Base-by-base conservation (phyloP, 2,329 filamentous ascomycete species). In the Exophiala viscosa region DNA sequence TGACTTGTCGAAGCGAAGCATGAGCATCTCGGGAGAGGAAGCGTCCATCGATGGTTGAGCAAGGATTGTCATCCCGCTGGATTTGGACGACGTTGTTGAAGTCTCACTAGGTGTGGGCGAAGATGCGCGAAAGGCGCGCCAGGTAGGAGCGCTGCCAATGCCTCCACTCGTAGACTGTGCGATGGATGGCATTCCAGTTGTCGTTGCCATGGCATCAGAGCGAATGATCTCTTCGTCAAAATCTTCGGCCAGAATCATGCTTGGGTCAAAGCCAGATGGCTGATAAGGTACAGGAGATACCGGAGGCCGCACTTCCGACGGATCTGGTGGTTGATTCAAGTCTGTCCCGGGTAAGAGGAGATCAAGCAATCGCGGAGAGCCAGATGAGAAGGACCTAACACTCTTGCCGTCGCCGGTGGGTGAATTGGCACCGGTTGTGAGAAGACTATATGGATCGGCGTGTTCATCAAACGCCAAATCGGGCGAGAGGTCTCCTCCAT, bases 1-100 rank as follows among this genome's bases (percentile, higher is more conserved):
- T 51, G 84, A 73, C 58, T 75, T 77, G 62, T 86, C 81, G 62
- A 85, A 88, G 20, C 82, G 77, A 45, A 81, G 66, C 45, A 82
- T 78, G 17, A 87, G 70, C 73, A 82, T 80, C 58, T 87, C 84
- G 8, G 79, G 75, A 50, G 81, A 82, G 34, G 71, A 73, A 32
- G 72, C 65, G 50, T 73, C 68, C 23, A 83, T 67, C n/a, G 69
- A 67, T 4, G 78, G 78, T 50, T 78, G 73, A 10, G 53, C 52
- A 4, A 62, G 43, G n/a, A 62, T 55, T n/a, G 57, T 60, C 48
- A 61, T 54, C 13, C 50, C 49, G 14, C 61, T 61, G 33, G 56
- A 52, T 44, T 52, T 52, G 5, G 64, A 70, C 5, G 65, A 71
- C 39, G 57, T 43, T 11, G 44, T 66, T 5, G 64, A 70, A 3